Evolutionary conservation across 2,329 filamentous ascomycete species (phyloP).

Genomic region (Beauveria bassiana): DNA sequence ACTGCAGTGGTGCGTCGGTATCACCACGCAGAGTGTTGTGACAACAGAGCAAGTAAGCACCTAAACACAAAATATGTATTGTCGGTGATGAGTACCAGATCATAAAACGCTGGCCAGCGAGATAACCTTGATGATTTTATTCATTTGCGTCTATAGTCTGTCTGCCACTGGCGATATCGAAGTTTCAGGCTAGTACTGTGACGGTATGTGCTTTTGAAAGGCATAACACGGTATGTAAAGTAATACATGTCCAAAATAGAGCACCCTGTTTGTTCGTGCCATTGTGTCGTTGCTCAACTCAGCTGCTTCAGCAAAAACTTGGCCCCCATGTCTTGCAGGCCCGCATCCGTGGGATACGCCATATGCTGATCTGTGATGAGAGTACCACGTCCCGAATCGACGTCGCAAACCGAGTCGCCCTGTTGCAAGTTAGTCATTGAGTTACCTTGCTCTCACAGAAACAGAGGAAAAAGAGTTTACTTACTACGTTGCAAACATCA

Average conservation of each 20-base stretch:
- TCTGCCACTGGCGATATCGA: too few species aligned
- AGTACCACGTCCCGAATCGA: not conserved
- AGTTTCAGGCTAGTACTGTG: too few species aligned
- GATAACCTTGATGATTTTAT: too few species aligned
- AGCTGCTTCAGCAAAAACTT: slow-evolving; percentile 7
- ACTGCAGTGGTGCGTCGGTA: not conserved
- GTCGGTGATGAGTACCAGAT: too few species aligned
- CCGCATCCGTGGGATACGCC: not conserved
- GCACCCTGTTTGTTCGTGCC: not conserved
- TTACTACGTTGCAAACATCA: slow-evolving; percentile 12
- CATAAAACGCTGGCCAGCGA: too few species aligned
- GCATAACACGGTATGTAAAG: not conserved
- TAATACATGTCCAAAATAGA: not conserved
- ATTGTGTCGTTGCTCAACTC: not conserved
- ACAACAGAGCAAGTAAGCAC: too few species aligned
- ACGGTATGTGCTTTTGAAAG: too few species aligned
- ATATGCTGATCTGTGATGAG: not conserved
- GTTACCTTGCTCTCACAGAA: not conserved
- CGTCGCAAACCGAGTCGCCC: slow-evolving; percentile 13
- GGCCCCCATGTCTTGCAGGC: slow-evolving; percentile 8
- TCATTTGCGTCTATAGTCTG: too few species aligned
- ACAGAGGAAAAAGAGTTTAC: not conserved
- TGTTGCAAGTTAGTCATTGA: not conserved
- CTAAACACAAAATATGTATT: too few species aligned
- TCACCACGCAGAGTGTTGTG: too few species aligned